A percentile compares a stretch with the other conserved stretches of the same genome.
Conservation (phyloP, 805 yeast species). For the Martiniozyma abietophila region DNA sequence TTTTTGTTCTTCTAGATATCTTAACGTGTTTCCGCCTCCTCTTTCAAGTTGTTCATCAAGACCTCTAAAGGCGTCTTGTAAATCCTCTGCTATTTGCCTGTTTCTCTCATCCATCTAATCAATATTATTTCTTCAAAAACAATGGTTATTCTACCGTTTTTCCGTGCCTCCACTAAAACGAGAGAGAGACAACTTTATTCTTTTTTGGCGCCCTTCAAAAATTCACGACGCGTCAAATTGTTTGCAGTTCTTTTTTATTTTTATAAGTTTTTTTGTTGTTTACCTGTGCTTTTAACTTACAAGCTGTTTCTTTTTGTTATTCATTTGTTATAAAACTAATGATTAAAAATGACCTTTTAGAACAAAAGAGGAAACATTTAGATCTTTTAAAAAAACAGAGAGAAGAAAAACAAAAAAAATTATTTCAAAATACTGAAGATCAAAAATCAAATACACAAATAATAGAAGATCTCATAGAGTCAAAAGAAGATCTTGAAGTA, state of each 20-base stretch:
- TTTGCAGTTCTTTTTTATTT: neutral
- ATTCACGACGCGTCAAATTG: slow-evolving; percentile 3
- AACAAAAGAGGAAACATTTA: slow-evolving; percentile 41
- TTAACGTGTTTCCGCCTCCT: slow-evolving; percentile 19
- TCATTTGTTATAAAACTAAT: too few relatives aligned
- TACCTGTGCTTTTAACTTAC: too few relatives aligned
- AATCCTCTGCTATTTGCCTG: slow-evolving; percentile 28
- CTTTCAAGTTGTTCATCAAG: slow-evolving; percentile 43
- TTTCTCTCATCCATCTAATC: slow-evolving; percentile 1
- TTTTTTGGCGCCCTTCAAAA: neutral
- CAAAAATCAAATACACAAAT: too few relatives aligned
- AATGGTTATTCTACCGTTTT: neutral
- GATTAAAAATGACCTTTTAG: slow-evolving; percentile 29
- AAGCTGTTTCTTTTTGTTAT: too few relatives aligned
- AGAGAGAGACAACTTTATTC: neutral
- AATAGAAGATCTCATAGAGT: too few relatives aligned
- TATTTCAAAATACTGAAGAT: too few relatives aligned
- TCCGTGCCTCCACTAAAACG: neutral
- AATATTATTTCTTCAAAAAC: too few relatives aligned
- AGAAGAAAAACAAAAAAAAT: slow-evolving; percentile 22
- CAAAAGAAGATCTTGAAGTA: neutral
- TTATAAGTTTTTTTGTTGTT: too few relatives aligned
- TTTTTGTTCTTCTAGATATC: slow-evolving; percentile 16
- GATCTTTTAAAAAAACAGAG: slow-evolving; percentile 44
- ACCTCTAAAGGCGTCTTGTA: slow-evolving; percentile 63